Base-by-base conservation (phyloP, 2,329 filamentous ascomycete species). In the Coniochaeta ligniaria region DNA sequence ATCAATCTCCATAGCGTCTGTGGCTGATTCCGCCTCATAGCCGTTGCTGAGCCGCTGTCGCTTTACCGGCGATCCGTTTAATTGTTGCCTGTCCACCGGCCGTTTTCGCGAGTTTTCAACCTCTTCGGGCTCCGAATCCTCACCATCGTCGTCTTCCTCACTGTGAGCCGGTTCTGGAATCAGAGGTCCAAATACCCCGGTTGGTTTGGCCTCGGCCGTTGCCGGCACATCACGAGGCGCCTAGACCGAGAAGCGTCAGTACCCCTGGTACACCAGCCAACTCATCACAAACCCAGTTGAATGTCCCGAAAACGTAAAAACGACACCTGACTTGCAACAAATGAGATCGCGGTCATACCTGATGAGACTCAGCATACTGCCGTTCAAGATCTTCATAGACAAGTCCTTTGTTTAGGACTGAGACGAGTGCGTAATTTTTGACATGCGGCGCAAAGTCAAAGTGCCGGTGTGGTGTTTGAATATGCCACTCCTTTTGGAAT, bases 401-500 rank as follows among this genome's bases (percentile, higher is more conserved):
- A 58, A 88, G 78, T 61, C 85, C 85, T 73, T 83, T 83, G 73
- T 88, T 87, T 65, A 88, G 74, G 64, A 86, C 76, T 62, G 80
- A 80, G 61, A 88, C 83, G 69, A 88, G 77, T 66, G 85, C 84
- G 74, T 87, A 84, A 67, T 80, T 82, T 73, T 85, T 81, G 73
- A 88, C 84, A 74, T 87, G 80, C 69, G 80, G 82, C 71, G 85
- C 85, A 73, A 88, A 88, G 63, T 81, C 77, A 64, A 88, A 83
- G 63, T 86, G 77, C 68, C 80, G 80, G 71, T 87, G 83, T 67
- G 85, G 85, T 73, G 83, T 78, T 68, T 80, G 76, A 65, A 86
- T 76, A 73, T 85, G 81, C 85, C 85, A 88, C 76, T 88, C 85
- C 71, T 87, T 87, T 69, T 87, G 84, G 66, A 88, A 83, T 71